Base-by-base conservation (phyloP, 371 early-diverging fungal species). In the Mortierella sp. region DNA sequence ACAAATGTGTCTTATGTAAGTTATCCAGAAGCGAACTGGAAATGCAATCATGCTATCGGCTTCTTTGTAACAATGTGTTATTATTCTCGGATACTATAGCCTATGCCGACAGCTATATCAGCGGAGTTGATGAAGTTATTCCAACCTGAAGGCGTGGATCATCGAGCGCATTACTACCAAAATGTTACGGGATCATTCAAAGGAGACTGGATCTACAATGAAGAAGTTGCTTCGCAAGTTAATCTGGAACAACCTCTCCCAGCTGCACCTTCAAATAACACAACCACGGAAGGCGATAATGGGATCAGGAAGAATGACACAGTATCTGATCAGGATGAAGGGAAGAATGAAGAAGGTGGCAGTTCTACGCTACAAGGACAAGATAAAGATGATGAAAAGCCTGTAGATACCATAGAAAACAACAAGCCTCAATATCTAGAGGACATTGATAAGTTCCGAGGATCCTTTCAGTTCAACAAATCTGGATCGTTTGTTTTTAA, bases 121-220 rank as follows among this genome's bases (percentile, higher is more conserved):
- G 19, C 64, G 2, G 77, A 86, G 57, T 51, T 88, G 4, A 37
- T 78, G 23, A 68, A 85, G 23, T 61, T 87, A 7, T 70, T 82
- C 67, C 23, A 74, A 17, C 80, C 80, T 45, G 77, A 68, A 26
- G 76, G 76, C 62, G 57, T 58, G 10, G 58, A 68, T 40, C 64
- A 77, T 32, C 64, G 59, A 15, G 75, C 85, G 8, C 88, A 85
- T 53, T 90, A 82, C 65, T 90, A 90, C 61, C 89, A 87, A 54
- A 90, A 92, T 64, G 81, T 90, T 29, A 90, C 91, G 19, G 91
- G 90, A 45, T 83, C 88, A 22, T 89, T 92, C 62, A 85, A 88
- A 83, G 92, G 92, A 42, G 72, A 64, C 31, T 76, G 80, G 76
- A 35, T 0, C 5, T 51, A 64, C 13, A 54, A 57, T 57, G 66